phyloP scores from a whole-genome alignment of 306 rosid species.

The Datisca glomerata region DNA sequence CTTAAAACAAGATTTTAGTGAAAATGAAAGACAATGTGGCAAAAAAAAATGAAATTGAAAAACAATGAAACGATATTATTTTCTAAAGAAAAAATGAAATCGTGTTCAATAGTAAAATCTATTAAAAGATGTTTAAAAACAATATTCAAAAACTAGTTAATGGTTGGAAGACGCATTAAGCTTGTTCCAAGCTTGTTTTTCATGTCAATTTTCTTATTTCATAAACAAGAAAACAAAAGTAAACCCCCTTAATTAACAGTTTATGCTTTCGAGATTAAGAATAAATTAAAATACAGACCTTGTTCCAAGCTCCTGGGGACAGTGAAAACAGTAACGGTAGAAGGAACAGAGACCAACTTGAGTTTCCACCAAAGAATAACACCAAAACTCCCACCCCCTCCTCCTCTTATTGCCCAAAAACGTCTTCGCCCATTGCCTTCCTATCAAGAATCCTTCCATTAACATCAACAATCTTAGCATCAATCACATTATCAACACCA shows the following conservation, averaged over 20 bases:
- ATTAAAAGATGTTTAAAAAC: no score
- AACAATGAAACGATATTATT: no score
- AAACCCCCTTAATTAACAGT: background rate
- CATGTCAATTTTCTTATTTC: no score
- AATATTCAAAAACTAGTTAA: no score
- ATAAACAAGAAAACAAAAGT: no score
- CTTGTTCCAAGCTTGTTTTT: no score
- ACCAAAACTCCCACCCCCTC: background rate
- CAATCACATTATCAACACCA: background rate
- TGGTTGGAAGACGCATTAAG: no score
- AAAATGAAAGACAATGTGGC: no score
- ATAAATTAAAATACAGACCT: conserved; percentile 16
- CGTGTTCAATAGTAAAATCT: no score
- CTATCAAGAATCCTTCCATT: background rate
- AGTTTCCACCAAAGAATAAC: background rate
- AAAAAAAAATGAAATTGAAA: no score
- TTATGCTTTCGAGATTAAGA: conserved; percentile 10
- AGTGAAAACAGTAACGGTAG: background rate
- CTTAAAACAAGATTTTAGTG: no score
- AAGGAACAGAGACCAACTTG: background rate
- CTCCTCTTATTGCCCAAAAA: background rate
- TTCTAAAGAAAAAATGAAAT: no score
- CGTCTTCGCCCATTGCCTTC: background rate
- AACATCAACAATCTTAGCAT: background rate
- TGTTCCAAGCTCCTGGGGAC: background rate